Evolutionary conservation across 2,329 filamentous ascomycete species (phyloP).

Genomic region (Emericellopsis cladophorae): DNA sequence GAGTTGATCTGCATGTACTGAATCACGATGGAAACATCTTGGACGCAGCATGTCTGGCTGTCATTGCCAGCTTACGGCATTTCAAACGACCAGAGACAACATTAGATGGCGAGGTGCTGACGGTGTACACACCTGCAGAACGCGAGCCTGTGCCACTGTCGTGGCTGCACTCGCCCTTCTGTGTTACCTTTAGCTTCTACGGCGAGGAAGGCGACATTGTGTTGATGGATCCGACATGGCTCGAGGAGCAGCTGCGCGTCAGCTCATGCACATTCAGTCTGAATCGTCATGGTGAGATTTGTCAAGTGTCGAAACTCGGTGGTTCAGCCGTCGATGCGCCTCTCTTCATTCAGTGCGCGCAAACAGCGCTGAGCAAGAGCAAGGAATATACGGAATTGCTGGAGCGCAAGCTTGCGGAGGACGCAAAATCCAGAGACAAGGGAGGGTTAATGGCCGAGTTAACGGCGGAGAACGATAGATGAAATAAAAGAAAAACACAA

Average conservation of each 20-base stretch:
- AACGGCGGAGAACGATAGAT: slow-evolving; percentile 72
- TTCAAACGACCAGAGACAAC: slow-evolving; percentile 84
- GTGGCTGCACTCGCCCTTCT: slow-evolving; percentile 85
- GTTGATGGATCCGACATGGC: slow-evolving; percentile 56
- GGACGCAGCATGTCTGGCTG: slow-evolving; percentile 74
- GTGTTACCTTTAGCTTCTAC: slow-evolving; percentile 82
- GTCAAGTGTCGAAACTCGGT: slow-evolving; percentile 82
- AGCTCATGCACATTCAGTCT: slow-evolving; percentile 71
- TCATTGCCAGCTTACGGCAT: slow-evolving; percentile 79
- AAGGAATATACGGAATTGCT: slow-evolving; percentile 68
- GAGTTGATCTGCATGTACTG: slow-evolving; percentile 84
- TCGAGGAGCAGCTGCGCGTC: slow-evolving; percentile 66
- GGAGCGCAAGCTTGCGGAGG: slow-evolving; percentile 60
- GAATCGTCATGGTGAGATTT: slow-evolving; percentile 82
- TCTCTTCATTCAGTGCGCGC: slow-evolving; percentile 62
- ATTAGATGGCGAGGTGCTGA: slow-evolving; percentile 73
- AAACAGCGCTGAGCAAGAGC: slow-evolving; percentile 62
- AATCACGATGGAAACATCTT: slow-evolving; percentile 84
- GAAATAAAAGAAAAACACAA: slow-evolving; percentile 5
- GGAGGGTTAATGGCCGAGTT: slow-evolving; percentile 68
- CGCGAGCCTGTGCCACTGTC: slow-evolving; percentile 82
- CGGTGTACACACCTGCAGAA: slow-evolving; percentile 73
- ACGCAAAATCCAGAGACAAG: slow-evolving; percentile 64
- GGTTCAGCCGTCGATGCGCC: slow-evolving; percentile 73
- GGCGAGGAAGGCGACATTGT: slow-evolving; percentile 54